Base-by-base conservation (phyloP, 441 rosid species). In the Jatropha multifida region DNA sequence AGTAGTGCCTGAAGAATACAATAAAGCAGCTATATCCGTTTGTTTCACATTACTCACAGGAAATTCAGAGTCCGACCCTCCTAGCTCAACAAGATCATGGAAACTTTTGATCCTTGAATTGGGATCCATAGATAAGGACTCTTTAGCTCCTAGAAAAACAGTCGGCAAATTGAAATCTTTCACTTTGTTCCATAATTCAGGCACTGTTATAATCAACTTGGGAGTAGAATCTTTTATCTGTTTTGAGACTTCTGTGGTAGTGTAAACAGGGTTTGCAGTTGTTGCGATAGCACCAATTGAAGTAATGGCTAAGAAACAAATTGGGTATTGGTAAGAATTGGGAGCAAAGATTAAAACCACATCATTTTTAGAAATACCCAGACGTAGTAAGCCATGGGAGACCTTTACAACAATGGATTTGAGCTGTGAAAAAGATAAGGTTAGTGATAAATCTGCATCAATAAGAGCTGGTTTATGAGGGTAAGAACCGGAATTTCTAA, bases 1-100 rank as follows among this genome's bases (percentile, higher is more conserved):
- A 7, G 96, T 94, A 11, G 97, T 94, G 13, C 98, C 98, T 2
- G 97, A 93, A 2, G 99, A 94, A 78, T 93, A 93, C 77, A 94
- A 77, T 65, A 94, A 81, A 15, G 82, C 78, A 7, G 97, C 99
- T 2, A 82, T 74, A 60, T 94, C 96, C 1, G 80, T 79, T 78
- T 93, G 99, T 81, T 81, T 84, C 7, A 90, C 75, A 0, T 79
- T 68, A 42, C 80, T 85, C 5, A 0, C 20, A 0, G 98, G 94
- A 37, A 90, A 83, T 7, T 83, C 89, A 0, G 91, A 75, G 4
- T 76, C 72, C 0, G 85, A 78, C n/a, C 83, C 84, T 0, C 93
- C 84, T 41, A 86, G 74, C 10, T 81, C 76, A 63, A 93, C 76
- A 72, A 94, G 81, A 55, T 89, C 79, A 20, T 83, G 77, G 70